phyloP scores from a whole-genome alignment of 2,329 filamentous ascomycete genomes.

The Penicillium oxalicum region DNA sequence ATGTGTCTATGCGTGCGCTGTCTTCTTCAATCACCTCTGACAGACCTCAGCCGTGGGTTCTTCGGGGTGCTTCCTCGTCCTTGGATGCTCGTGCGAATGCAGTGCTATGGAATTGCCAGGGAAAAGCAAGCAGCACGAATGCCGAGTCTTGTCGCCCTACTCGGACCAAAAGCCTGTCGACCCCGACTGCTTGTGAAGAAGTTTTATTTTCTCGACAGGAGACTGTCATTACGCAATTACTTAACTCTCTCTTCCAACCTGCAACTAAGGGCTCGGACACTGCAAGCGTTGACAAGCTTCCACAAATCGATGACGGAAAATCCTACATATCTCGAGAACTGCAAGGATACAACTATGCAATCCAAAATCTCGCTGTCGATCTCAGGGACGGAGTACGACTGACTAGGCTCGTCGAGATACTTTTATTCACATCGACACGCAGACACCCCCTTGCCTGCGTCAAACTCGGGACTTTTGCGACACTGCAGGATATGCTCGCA shows the following conservation, averaged over 20 bases:
- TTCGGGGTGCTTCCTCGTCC: too few relatives aligned
- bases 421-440: slow-evolving; percentile 43
- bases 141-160: too few relatives aligned
- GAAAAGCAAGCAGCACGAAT: too few relatives aligned
- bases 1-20: too few relatives aligned
- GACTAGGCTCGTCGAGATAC: slow-evolving; percentile 54
- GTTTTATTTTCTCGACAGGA: slow-evolving; percentile 59
- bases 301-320: slow-evolving; percentile 12
- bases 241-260: slow-evolving; percentile 51
- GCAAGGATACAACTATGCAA: slow-evolving; percentile 53
- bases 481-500: slow-evolving; percentile 33
- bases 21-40: too few relatives aligned
- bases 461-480: slow-evolving; percentile 36
- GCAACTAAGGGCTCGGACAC: slow-evolving; percentile 13
- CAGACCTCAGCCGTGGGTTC: too few relatives aligned
- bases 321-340: slow-evolving; percentile 50
- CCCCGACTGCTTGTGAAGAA: slow-evolving; percentile 57
- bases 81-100: too few relatives aligned
- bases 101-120: too few relatives aligned
- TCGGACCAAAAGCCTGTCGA: slow-evolving; percentile 48
- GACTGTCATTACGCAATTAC: slow-evolving; percentile 53
- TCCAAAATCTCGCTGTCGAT: slow-evolving; percentile 57
- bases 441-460: too few relatives aligned
- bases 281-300: slow-evolving; percentile 31
- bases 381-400: slow-evolving; percentile 56